Evolutionary conservation across 139 green algal genomes (phyloP).

Genomic region (Chlorella sp.): DNA sequence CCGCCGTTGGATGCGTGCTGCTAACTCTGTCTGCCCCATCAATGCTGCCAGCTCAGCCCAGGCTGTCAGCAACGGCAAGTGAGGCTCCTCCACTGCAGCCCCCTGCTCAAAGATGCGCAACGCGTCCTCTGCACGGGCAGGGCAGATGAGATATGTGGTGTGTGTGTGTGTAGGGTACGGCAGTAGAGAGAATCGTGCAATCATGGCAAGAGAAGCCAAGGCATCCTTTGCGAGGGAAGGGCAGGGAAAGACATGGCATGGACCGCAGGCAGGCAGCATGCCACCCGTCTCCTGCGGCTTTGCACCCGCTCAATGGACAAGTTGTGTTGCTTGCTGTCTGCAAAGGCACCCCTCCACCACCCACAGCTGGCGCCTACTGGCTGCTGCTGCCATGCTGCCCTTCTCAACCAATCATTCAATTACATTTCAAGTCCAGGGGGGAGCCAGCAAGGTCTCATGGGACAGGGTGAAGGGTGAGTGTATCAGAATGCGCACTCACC

Average conservation of each 20-base stretch:
- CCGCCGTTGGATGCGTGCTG: conserved; percentile 34
- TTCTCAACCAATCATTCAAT: too few relatives aligned
- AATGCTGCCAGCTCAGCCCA: conserved; percentile 65
- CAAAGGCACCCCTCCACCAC: neutral
- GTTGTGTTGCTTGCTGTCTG: neutral
- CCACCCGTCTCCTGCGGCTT: neutral
- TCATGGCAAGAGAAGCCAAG: neutral
- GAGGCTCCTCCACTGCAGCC: conserved; percentile 40
- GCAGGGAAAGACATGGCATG: neutral
- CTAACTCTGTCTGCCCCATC: conserved; percentile 37
- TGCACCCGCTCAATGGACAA: neutral
- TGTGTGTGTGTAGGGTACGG: neutral
- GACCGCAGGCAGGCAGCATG: neutral
- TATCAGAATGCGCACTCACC: conserved; percentile 10
- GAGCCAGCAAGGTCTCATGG: too few relatives aligned
- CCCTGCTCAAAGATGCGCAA: conserved; percentile 64
- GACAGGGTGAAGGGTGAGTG: too few relatives aligned
- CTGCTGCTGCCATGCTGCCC: neutral
- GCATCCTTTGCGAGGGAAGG: neutral
- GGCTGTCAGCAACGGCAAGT: conserved; percentile 70
- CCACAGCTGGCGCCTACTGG: neutral
- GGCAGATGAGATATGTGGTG: neutral
- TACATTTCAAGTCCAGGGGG: too few relatives aligned
- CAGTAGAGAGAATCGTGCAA: neutral
- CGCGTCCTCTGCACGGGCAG: conserved; percentile 14